These are phyloP conservation scores for Babjeviella inositovora DNA, from an alignment of 805 yeast species.

Conservation along the genomic window DNA sequence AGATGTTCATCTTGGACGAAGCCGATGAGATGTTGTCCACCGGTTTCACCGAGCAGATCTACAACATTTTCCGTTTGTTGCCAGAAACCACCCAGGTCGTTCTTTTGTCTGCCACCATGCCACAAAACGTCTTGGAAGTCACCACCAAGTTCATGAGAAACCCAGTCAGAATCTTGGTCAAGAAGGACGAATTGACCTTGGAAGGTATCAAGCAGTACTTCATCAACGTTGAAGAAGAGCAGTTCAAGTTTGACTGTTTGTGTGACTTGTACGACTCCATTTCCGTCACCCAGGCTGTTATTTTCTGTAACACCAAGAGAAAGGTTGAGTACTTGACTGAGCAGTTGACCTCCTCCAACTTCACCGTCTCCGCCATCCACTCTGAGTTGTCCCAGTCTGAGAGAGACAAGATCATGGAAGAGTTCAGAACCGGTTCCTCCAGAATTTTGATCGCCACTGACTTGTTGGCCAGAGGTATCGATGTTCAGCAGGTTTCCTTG, in stretches of 20 bases:
- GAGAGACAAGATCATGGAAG: constrained; percentile 89
- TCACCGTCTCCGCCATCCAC: constrained; percentile 90
- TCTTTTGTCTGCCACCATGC: constrained; percentile 88
- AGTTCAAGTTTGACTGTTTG: constrained; percentile 86
- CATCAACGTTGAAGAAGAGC: constrained; percentile 84
- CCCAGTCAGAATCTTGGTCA: constrained; percentile 88
- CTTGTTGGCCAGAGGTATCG: constrained; percentile 95
- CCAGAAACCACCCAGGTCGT: constrained; percentile 90
- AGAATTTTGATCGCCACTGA: constrained; percentile 89
- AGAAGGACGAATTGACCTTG: constrained; percentile 87
- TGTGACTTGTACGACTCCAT: constrained; percentile 91
- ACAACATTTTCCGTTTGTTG: constrained; percentile 78
- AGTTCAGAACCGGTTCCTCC: constrained; percentile 88
- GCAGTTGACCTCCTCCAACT: constrained; percentile 60
- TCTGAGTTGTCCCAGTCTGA: constrained; percentile 92
- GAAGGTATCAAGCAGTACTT: constrained; percentile 93
- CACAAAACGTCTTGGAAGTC: constrained; percentile 79
- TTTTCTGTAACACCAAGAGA: constrained; percentile 90
- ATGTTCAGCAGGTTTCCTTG: constrained; percentile 91
- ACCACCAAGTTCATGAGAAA: constrained; percentile 89
- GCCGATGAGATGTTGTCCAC: constrained; percentile 93
- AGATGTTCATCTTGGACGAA: constrained; percentile 93
- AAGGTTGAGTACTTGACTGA: constrained; percentile 84
- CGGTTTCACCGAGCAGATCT: constrained; percentile 92
- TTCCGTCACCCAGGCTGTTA: constrained; percentile 94